Base-by-base conservation (phyloP, 768 basidiomycete genomes). In the Kwoniella europaea region DNA sequence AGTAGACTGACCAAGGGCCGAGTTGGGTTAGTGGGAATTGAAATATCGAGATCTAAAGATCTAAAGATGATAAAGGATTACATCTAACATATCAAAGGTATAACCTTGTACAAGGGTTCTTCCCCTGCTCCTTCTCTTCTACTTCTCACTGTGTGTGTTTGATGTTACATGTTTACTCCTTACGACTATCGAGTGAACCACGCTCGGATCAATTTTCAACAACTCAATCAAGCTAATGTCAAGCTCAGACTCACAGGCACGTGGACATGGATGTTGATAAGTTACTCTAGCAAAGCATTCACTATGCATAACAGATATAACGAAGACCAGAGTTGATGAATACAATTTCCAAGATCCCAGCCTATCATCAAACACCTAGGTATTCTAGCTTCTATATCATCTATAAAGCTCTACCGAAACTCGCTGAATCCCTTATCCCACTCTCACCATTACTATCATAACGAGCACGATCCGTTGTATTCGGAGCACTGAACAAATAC, bases 241-340 rank as follows among this genome's bases (percentile, higher is more conserved):
- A 58, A 61, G 59, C 59, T 61, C 41, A 35, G 59, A 27, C 42
- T 12, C 43, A 61, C 13, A 61, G 59, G 59, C 59, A 61, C 59
- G 59, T 61, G 41, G 35, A 58, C 9, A 4, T 20, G 15, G 12
- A 12, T 13, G 10, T 20, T 27, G 13, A 24, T 6, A 35, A 24
- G 24, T 56, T n/a, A 18, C n/a, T 53, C 3, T 10, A 53, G 15
- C 15, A 4, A 12, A 53, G 52, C 20, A 53, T 35, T 35, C 35
- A 35, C 35, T 1, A 50, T 50, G 46, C 46, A 50, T 50, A 4
- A 50, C 46, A 50, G 18, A 15, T 4, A 50, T 50, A 50, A 15
- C 46, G 35, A 35, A 35, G 35, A 35, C 35, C 35, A 35, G 35
- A 35, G 35, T 35, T 35, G 35, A 35, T 7, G 35, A 50, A 50